Conservation (phyloP, 768 basidiomycete genomes). For the Boletus insuetus region DNA sequence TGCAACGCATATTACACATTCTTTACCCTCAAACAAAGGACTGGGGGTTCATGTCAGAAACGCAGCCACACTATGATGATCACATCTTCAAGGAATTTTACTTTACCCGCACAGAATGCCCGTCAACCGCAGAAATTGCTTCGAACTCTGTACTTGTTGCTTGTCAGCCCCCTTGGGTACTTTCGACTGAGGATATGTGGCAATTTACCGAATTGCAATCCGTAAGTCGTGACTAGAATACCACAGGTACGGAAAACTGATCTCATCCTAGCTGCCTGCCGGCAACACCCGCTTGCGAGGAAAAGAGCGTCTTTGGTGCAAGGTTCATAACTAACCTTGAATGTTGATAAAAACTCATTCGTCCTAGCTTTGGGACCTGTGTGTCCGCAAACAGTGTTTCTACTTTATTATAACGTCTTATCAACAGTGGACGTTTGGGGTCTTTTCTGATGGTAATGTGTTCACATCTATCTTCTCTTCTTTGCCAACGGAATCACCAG, state of each 20-base stretch:
- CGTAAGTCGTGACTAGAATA: slow-evolving; percentile 10
- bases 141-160: slow-evolving; percentile 45
- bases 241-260: neutral
- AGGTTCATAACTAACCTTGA: slow-evolving; percentile 35
- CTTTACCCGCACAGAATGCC: slow-evolving; percentile 34
- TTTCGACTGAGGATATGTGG: slow-evolving; percentile 51
- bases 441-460: slow-evolving; percentile 50
- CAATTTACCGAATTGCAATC: slow-evolving; percentile 46
- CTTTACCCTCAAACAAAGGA: slow-evolving; percentile 39
- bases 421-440: slow-evolving; percentile 59
- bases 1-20: slow-evolving; percentile 41
- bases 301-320: slow-evolving; percentile 59
- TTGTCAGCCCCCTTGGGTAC: slow-evolving; percentile 61
- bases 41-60: slow-evolving; percentile 43
- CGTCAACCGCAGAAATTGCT: slow-evolving; percentile 25
- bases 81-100: slow-evolving; percentile 45
- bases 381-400: slow-evolving; percentile 44
- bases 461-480: neutral
- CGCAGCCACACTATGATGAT: slow-evolving; percentile 34
- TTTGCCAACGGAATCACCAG: slow-evolving; percentile 29
- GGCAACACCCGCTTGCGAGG: slow-evolving; percentile 42
- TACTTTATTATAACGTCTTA: slow-evolving; percentile 63
- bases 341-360: slow-evolving; percentile 7
- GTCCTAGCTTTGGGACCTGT: slow-evolving; percentile 48
- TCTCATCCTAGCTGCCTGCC: slow-evolving; percentile 22